A percentile compares a stretch with the other conserved stretches of the same genome.
phyloP scores from a whole-genome alignment of 1,139 yeast species.

The Taphrina betulina region DNA sequence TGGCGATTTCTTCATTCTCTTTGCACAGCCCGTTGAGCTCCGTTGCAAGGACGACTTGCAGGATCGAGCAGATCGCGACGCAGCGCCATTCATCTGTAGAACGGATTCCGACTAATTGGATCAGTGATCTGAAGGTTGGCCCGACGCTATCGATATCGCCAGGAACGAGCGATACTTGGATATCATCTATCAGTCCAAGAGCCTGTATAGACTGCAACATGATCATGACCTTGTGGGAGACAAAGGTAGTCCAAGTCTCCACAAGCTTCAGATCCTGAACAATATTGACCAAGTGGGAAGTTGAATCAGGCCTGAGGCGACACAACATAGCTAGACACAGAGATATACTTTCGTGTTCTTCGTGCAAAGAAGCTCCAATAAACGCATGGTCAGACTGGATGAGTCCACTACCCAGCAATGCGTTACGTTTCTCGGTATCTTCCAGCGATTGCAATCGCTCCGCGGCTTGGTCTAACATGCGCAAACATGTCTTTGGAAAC shows the following conservation, averaged over 20 bases:
- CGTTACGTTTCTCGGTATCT: background rate
- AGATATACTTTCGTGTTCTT: conserved; percentile 11
- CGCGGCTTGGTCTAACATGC: background rate
- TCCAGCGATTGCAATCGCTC: background rate
- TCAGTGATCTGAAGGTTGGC: background rate
- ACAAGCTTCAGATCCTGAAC: background rate
- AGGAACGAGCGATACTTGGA: conserved; percentile 28
- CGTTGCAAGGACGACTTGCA: conserved; percentile 61
- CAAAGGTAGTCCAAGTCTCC: conserved; percentile 2
- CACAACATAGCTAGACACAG: background rate
- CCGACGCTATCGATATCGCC: background rate
- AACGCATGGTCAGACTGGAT: background rate
- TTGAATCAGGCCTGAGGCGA: background rate
- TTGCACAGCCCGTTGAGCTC: conserved; percentile 74
- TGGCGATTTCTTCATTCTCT: conserved; percentile 42
- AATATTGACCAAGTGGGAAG: background rate
- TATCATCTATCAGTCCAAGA: conserved; percentile 35
- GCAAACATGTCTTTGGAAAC: background rate
- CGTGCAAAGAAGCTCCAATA: conserved; percentile 8
- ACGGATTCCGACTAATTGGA: conserved; percentile 28
- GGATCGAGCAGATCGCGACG: conserved; percentile 53
- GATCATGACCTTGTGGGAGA: background rate
- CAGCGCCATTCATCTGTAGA: conserved; percentile 42
- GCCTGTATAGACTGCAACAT: conserved; percentile 2
- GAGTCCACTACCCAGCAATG: background rate